Percentiles rank a stretch among this genome's conserved stretches.
These are phyloP conservation scores for Lactarius pseudohatsudake DNA, from an alignment of 768 basidiomycete genomes.

Conservation along the genomic window DNA sequence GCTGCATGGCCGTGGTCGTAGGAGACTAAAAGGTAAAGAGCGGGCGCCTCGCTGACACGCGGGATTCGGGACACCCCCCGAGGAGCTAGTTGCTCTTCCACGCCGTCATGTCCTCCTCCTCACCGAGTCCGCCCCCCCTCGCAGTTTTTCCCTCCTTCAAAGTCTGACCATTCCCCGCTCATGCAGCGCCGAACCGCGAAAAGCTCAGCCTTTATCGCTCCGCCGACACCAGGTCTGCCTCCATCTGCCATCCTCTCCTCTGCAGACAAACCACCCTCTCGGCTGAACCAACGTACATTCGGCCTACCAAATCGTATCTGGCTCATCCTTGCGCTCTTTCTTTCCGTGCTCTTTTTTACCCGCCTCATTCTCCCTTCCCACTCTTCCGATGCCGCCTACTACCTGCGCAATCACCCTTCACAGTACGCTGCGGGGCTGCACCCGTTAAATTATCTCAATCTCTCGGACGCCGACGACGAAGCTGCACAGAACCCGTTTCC, in stretches of 20 bases:
- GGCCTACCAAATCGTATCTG: conserved; percentile 71
- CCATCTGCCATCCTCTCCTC: conserved; percentile 47
- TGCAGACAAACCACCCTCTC: conserved; percentile 47
- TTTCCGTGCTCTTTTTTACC: conserved; percentile 55
- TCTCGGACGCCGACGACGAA: conserved; percentile 37
- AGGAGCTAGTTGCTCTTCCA: neutral
- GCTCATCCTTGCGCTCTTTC: conserved; percentile 53
- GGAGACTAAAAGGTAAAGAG: conserved; percentile 5
- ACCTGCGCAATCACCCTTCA: conserved; percentile 32
- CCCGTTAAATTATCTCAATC: conserved; percentile 84
- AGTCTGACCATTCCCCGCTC: conserved; percentile 19
- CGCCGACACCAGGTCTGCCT: conserved; percentile 40
- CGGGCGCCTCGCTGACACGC: neutral
- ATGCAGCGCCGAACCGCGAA: conserved; percentile 64
- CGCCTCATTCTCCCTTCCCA: conserved; percentile 50
- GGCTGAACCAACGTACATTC: conserved; percentile 55
- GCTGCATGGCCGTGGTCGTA: conserved; percentile 15
- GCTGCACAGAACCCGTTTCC: conserved; percentile 71
- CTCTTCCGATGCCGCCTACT: conserved; percentile 29
- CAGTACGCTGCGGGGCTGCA: conserved; percentile 45
- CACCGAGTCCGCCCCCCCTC: conserved; percentile 18
- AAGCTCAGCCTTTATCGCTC: conserved; percentile 57
- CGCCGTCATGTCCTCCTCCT: conserved; percentile 7
- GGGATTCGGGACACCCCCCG: neutral
- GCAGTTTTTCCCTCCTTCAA: conserved; percentile 16